phyloP scores from a whole-genome alignment of 495 filamentous ascomycete species.

The Penicillium cosmopolitanum region DNA sequence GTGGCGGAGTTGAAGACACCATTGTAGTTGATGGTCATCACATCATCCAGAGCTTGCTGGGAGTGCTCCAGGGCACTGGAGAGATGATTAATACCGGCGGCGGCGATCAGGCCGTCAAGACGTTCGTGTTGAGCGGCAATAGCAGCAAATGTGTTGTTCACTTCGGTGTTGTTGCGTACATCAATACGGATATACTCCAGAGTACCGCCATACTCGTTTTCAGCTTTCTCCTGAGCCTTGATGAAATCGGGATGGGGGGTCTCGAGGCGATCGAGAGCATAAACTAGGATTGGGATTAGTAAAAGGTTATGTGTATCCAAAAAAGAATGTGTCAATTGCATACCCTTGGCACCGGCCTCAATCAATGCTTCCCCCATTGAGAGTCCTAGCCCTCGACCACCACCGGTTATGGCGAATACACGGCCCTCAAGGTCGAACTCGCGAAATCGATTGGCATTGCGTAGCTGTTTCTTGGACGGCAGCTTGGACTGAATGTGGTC shows the following conservation, averaged over 20 bases:
- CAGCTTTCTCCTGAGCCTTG: conserved; percentile 51
- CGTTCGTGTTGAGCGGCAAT: conserved; percentile 60
- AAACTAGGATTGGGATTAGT: conserved; percentile 45
- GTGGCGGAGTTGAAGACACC: conserved; percentile 79
- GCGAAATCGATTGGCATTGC: conserved; percentile 37
- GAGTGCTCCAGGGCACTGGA: conserved; percentile 70
- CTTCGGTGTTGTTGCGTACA: conserved; percentile 58
- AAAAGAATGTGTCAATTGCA: neutral
- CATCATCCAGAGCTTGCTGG: conserved; percentile 63
- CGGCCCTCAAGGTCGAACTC: conserved; percentile 61
- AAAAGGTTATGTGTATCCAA: conserved; percentile 1
- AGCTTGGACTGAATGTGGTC: conserved; percentile 43
- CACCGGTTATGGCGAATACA: conserved; percentile 66
- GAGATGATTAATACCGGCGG: conserved; percentile 79
- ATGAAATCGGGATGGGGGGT: conserved; percentile 55
- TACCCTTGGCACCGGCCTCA: conserved; percentile 70
- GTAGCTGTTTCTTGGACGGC: conserved; percentile 25
- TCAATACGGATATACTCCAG: conserved; percentile 67
- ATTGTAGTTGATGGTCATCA: conserved; percentile 75
- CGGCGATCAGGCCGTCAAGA: conserved; percentile 80
- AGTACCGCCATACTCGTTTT: conserved; percentile 52
- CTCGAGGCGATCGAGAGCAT: conserved; percentile 63
- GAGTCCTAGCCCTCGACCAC: conserved; percentile 65
- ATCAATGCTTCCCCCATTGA: conserved; percentile 70
- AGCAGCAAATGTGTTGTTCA: conserved; percentile 54